Conservation (phyloP, 306 rosid genomes). For the Mimosa pudica region DNA sequence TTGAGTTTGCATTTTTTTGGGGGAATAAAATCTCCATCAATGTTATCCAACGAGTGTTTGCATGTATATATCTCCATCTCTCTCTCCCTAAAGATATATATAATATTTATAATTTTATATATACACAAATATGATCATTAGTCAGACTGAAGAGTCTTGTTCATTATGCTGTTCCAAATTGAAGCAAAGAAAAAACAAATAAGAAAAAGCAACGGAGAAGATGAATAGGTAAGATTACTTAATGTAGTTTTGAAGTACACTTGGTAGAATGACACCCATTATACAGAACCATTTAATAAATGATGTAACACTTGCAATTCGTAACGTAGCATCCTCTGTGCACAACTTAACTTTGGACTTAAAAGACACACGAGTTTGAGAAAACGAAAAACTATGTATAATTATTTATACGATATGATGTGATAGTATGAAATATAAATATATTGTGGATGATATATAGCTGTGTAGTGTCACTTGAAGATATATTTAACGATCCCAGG, state of each 20-base stretch:
- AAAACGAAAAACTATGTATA: background rate
- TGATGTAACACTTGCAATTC: conserved; percentile 4
- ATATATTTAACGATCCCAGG: conserved; percentile 72
- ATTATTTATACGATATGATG: conserved; percentile 6
- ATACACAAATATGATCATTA: too few species aligned
- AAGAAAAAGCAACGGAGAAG: background rate
- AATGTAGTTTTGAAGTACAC: background rate
- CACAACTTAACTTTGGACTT: conserved; percentile 16
- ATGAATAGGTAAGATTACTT: background rate
- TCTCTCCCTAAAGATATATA: too few species aligned
- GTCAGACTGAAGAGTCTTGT: background rate
- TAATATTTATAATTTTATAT: too few species aligned
- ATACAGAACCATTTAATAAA: conserved; percentile 24
- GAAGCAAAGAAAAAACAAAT: background rate
- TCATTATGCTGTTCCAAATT: background rate
- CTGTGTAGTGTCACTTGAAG: conserved; percentile 48
- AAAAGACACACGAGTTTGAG: conserved; percentile 19
- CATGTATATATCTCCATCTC: background rate
- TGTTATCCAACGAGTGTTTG: background rate
- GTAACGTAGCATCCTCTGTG: background rate
- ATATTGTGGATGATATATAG: background rate
- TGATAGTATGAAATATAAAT: background rate
- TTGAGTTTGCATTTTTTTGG: background rate
- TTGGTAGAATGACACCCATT: background rate
- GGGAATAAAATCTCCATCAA: background rate